These are phyloP conservation scores for Candida glaebosa DNA, from an alignment of 805 yeast genomes.

Conservation along the genomic window DNA sequence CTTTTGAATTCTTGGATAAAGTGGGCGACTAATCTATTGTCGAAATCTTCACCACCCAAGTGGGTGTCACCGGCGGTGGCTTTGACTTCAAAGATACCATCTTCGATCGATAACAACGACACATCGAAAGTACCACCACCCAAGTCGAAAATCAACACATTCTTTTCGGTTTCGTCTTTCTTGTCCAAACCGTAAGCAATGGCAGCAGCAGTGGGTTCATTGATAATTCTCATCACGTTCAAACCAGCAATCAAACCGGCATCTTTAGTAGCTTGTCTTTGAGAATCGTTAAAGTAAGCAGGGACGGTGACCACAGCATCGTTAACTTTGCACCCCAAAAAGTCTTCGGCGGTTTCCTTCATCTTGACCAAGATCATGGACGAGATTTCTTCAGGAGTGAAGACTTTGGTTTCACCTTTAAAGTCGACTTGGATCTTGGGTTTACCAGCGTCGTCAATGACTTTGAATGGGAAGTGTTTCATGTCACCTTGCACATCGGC, in stretches of 20 bases:
- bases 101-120: slow-evolving; percentile 44
- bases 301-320: slow-evolving; percentile 97
- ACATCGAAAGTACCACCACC: slow-evolving; percentile 51
- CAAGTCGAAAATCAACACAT: slow-evolving; percentile 45
- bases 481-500: slow-evolving; percentile 64
- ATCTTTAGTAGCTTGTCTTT: slow-evolving; percentile 97
- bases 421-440: slow-evolving; percentile 81
- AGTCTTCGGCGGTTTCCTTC: slow-evolving; percentile 93
- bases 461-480: slow-evolving; percentile 79
- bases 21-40: slow-evolving; percentile 91
- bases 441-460: slow-evolving; percentile 70
- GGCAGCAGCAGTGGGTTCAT: slow-evolving; percentile 89
- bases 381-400: slow-evolving; percentile 93
- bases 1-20: slow-evolving; percentile 95
- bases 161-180: slow-evolving; percentile 63
- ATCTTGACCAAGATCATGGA: slow-evolving; percentile 88
- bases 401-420: slow-evolving; percentile 83
- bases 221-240: slow-evolving; percentile 90
- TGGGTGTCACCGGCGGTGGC: slow-evolving; percentile 50
- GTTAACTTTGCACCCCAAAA: slow-evolving; percentile 49
- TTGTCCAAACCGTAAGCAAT: slow-evolving; percentile 59
- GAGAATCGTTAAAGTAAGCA: slow-evolving; percentile 96
- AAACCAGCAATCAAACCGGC: slow-evolving; percentile 97
- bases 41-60: slow-evolving; percentile 97
- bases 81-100: slow-evolving; percentile 48